Conservation (phyloP, 768 basidiomycete genomes). For the Leccinum ochraceum region DNA sequence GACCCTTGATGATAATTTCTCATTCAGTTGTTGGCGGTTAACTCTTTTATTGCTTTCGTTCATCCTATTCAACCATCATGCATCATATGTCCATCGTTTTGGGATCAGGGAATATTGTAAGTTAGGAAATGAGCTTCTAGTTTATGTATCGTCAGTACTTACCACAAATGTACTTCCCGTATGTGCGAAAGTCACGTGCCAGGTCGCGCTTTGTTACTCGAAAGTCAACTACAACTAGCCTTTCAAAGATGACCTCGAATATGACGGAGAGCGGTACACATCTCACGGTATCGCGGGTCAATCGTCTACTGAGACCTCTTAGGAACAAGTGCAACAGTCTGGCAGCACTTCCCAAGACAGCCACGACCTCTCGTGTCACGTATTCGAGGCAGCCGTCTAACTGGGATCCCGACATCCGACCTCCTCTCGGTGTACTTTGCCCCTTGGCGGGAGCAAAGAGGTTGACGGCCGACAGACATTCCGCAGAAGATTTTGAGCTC, state of each 20-base stretch:
- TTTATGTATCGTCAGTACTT: not conserved
- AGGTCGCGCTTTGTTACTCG: slow-evolving; percentile 8
- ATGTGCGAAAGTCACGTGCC: slow-evolving; percentile 9
- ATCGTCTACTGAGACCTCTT: slow-evolving; percentile 49
- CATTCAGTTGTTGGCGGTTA: not conserved
- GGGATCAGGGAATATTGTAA: not conserved
- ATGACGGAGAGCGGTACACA: slow-evolving; percentile 26
- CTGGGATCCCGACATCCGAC: slow-evolving; percentile 23
- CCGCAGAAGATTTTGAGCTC: slow-evolving; percentile 41
- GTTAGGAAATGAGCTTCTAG: not conserved
- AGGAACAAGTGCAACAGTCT: slow-evolving; percentile 46
- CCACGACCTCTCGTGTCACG: slow-evolving; percentile 15
- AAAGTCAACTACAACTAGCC: not conserved
- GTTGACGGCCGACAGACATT: slow-evolving; percentile 36
- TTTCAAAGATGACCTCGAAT: slow-evolving; percentile 10
- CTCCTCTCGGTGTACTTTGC: slow-evolving; percentile 41
- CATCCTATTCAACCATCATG: slow-evolving; percentile 1
- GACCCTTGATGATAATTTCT: slow-evolving; percentile 37
- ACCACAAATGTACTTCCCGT: not conserved
- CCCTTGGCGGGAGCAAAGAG: slow-evolving; percentile 38
- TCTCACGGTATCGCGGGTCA: slow-evolving; percentile 42
- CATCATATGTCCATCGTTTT: not conserved
- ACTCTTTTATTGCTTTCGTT: not conserved
- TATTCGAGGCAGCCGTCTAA: slow-evolving; percentile 19
- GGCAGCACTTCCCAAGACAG: slow-evolving; percentile 26